These are phyloP conservation scores for Phylloporus sp. DNA, from an alignment of 1,284 basidiomycete species.

Conservation along the genomic window DNA sequence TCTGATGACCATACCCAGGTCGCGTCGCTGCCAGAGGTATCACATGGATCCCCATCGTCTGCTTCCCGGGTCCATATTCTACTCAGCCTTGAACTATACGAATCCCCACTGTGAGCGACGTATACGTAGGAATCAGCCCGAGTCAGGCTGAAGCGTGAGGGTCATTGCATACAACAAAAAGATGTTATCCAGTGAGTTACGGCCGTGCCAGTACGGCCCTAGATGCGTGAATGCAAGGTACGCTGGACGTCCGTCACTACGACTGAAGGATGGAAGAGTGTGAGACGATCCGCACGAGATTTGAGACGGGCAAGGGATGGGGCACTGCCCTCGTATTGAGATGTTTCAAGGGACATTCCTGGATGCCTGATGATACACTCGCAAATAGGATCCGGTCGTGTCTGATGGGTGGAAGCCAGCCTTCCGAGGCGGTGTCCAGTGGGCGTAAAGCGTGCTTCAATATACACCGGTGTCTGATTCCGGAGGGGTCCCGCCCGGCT, in stretches of 20 bases:
- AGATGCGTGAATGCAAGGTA: not conserved
- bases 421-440: no score
- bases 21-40: conserved; percentile 1
- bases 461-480: no score
- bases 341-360: not conserved
- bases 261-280: not conserved
- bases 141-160: not conserved
- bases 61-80: not conserved
- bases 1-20: conserved; percentile 9
- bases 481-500: no score
- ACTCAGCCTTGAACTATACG: conserved; percentile 15
- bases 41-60: not conserved
- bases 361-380: not conserved
- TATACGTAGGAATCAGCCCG: not conserved
- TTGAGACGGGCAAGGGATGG: not conserved
- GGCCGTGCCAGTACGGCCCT: conserved; percentile 6
- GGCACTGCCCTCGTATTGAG: not conserved
- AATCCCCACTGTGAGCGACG: conserved; percentile 11
- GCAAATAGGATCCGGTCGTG: no score
- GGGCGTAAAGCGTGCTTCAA: no score
- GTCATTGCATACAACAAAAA: conserved; percentile 12
- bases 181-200: conserved; percentile 8
- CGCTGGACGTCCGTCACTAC: not conserved
- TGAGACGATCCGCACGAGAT: conserved; percentile 1
- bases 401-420: no score